Percentiles rank a stretch among this genome's conserved stretches.
These are phyloP conservation scores for Rutidosis leptorrhynchoides DNA, from an alignment of 129 eudicot genomes.

Conservation along the genomic window DNA sequence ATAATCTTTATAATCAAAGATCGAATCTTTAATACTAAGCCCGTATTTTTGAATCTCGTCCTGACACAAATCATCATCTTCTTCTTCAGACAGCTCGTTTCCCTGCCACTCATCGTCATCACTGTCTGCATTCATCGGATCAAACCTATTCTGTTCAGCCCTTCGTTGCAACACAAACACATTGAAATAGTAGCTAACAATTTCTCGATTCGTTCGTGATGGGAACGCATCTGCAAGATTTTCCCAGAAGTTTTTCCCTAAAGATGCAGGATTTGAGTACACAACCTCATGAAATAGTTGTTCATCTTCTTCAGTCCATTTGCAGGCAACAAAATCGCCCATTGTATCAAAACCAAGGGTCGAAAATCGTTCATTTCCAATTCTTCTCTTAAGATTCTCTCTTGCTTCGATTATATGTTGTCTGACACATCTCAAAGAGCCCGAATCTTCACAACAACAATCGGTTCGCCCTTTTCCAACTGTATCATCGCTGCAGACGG, in stretches of 20 bases:
- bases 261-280: slow-evolving; percentile 37
- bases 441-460: slow-evolving; percentile 50
- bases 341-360: slow-evolving; percentile 48
- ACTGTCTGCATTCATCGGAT: slow-evolving; percentile 44
- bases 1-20: slow-evolving; percentile 4
- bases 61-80: slow-evolving; percentile 29
- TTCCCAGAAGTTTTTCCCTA: slow-evolving; percentile 47
- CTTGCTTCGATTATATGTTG: slow-evolving; percentile 48
- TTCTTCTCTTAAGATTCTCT: slow-evolving; percentile 34
- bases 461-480: slow-evolving; percentile 40
- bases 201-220: slow-evolving; percentile 37
- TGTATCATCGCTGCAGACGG: slow-evolving; percentile 6
- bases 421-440: slow-evolving; percentile 49
- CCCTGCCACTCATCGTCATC: slow-evolving; percentile 55
- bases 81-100: slow-evolving; percentile 34
- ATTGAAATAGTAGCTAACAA: slow-evolving; percentile 26
- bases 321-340: slow-evolving; percentile 52
- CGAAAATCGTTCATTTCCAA: slow-evolving; percentile 37
- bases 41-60: slow-evolving; percentile 10
- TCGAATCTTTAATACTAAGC: neutral
- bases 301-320: slow-evolving; percentile 51
- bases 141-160: slow-evolving; percentile 50
- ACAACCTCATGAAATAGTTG: slow-evolving; percentile 45
- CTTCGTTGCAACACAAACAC: slow-evolving; percentile 52
- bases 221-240: slow-evolving; percentile 43